Percentiles rank a stretch among this genome's conserved stretches.
These are phyloP conservation scores for Diaporthe caulivora DNA, from an alignment of 2,329 filamentous ascomycete species.

Conservation along the genomic window DNA sequence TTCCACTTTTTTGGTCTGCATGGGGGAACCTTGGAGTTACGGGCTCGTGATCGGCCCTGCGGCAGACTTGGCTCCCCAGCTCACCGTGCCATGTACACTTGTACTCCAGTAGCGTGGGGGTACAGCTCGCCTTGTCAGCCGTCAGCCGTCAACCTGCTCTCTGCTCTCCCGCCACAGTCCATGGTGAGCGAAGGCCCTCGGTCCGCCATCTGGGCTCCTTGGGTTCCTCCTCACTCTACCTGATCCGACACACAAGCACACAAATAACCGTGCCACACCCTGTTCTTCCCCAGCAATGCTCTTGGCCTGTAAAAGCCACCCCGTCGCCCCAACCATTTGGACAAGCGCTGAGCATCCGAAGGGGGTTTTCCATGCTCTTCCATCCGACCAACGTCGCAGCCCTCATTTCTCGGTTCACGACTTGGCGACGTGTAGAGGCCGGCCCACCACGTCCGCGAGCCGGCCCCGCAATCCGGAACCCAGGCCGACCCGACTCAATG, in stretches of 20 bases:
- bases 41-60: constrained; percentile 26
- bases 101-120: constrained; percentile 26
- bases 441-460: constrained; percentile 28
- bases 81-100: background rate
- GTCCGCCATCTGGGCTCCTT: background rate
- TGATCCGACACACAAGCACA: background rate
- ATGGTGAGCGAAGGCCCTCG: background rate
- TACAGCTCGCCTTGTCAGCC: constrained; percentile 23
- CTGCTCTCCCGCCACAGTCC: background rate
- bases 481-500: constrained; percentile 11
- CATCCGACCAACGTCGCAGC: background rate
- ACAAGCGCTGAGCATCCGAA: background rate
- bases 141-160: constrained; percentile 17
- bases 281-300: background rate
- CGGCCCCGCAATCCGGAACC: constrained; percentile 37
- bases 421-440: constrained; percentile 23
- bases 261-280: background rate
- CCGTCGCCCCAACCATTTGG: background rate
- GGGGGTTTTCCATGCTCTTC: background rate
- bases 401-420: constrained; percentile 15
- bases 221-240: background rate
- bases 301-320: background rate
- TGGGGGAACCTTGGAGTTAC: constrained; percentile 13
- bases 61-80: constrained; percentile 21
- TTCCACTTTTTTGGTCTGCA: constrained; percentile 6